Conservation (phyloP, 2,329 filamentous ascomycete genomes). For the Aspergillus sp. region DNA sequence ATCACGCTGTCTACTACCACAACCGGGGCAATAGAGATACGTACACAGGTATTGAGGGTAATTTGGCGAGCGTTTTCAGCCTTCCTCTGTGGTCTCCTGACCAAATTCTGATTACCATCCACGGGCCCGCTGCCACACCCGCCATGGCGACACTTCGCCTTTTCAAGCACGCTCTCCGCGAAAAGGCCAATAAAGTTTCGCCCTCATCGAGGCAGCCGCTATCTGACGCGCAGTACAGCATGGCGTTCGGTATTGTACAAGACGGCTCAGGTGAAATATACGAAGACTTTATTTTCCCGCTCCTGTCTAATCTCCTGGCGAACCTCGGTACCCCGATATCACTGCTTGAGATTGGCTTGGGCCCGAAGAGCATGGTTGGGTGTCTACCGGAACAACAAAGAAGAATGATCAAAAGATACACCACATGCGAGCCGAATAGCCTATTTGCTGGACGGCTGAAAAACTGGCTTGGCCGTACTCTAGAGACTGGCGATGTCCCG, state of each 20-base stretch:
- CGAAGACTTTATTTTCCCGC: conserved; percentile 53
- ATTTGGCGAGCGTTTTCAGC: too few relatives aligned
- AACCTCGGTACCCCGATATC: conserved; percentile 51
- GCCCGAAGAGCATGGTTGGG: conserved; percentile 59
- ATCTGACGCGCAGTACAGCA: conserved; percentile 53
- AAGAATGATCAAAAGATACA: conserved; percentile 55
- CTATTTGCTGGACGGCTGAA: conserved; percentile 53
- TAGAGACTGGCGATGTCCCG: conserved; percentile 28
- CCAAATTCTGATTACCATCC: too few relatives aligned
- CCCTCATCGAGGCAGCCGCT: conserved; percentile 6
- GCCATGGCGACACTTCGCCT: conserved; percentile 4
- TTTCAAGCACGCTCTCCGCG: conserved; percentile 45
- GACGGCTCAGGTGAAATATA: conserved; percentile 45
- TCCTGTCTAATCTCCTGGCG: conserved; percentile 50
- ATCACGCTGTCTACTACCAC: too few relatives aligned
- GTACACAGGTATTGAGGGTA: too few relatives aligned
- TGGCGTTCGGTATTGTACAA: conserved; percentile 53
- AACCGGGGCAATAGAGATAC: too few relatives aligned
- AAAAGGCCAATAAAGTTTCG: background rate
- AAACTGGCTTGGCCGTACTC: conserved; percentile 44
- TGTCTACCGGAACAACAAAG: conserved; percentile 49
- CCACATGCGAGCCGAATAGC: conserved; percentile 59
- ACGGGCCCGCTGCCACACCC: background rate
- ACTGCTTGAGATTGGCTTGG: conserved; percentile 64
- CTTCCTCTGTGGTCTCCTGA: too few relatives aligned